Conservation (phyloP, 768 basidiomycete species). For the Termitomyces sp. region DNA sequence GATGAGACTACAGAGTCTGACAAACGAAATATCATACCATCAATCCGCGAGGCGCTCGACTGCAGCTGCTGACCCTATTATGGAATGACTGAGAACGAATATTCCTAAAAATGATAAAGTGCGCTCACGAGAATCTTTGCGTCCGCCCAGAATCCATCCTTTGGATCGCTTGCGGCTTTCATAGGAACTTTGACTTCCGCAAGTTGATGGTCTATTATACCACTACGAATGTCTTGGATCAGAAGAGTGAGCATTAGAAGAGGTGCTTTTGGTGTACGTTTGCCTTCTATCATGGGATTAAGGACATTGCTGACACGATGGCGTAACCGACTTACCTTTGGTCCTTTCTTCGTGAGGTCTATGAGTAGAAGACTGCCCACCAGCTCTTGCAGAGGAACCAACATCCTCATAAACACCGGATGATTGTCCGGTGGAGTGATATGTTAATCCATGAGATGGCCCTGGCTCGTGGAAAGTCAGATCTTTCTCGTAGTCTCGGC, state of each 20-base stretch:
- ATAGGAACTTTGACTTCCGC: slow-evolving; percentile 68
- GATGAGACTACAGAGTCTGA: slow-evolving; percentile 8
- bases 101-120: too few species aligned
- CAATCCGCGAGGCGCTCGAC: slow-evolving; percentile 60
- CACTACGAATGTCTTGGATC: slow-evolving; percentile 61
- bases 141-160: slow-evolving; percentile 70
- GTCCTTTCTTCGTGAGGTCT: slow-evolving; percentile 6
- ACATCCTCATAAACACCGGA: background rate
- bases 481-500: slow-evolving; percentile 32
- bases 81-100: background rate
- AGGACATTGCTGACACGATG: background rate
- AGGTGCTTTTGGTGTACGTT: slow-evolving; percentile 18
- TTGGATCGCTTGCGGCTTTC: slow-evolving; percentile 41
- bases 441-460: background rate
- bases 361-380: background rate
- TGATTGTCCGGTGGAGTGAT: background rate
- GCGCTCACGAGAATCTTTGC: slow-evolving; percentile 55
- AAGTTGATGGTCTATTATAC: slow-evolving; percentile 52
- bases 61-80: slow-evolving; percentile 53
- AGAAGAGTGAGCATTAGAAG: slow-evolving; percentile 63
- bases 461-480: slow-evolving; percentile 3
- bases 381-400: background rate
- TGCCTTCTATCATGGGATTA: slow-evolving; percentile 8
- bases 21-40: slow-evolving; percentile 43
- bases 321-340: slow-evolving; percentile 3